phyloP scores from a whole-genome alignment of 2,329 filamentous ascomycete genomes.

The Neopestalotiopsis clavispora region DNA sequence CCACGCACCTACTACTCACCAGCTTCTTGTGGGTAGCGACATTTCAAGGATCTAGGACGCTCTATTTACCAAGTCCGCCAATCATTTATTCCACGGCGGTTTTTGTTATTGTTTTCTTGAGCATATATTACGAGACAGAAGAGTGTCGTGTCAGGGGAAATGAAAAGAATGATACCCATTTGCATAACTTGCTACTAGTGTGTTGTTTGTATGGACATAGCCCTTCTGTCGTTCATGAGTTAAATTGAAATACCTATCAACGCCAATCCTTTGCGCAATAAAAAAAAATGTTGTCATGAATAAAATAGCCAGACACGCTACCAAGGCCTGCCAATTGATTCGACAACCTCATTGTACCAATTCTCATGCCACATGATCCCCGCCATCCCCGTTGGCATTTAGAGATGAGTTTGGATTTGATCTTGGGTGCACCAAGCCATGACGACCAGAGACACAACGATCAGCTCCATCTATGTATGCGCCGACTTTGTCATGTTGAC shows the following conservation, averaged over 20 bases:
- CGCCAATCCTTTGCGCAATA: slow-evolving; percentile 5
- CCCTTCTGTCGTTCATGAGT: slow-evolving; percentile 3
- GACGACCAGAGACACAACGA: too few species aligned
- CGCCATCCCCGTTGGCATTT: too few species aligned
- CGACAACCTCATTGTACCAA: neutral
- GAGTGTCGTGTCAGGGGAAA: neutral
- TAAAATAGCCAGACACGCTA: neutral
- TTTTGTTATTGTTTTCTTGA: neutral
- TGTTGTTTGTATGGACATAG: slow-evolving; percentile 3
- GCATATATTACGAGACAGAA: neutral
- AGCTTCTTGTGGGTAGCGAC: neutral
- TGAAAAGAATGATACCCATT: slow-evolving; percentile 9
- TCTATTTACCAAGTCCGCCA: neutral
- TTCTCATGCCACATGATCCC: too few species aligned
- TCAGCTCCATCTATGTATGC: neutral
- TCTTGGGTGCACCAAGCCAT: too few species aligned
- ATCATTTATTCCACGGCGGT: neutral
- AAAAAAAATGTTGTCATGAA: slow-evolving; percentile 2
- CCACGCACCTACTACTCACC: neutral
- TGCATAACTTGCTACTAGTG: slow-evolving; percentile 5
- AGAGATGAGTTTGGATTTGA: neutral
- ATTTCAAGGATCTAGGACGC: neutral
- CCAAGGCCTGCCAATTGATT: neutral
- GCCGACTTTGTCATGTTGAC: neutral
- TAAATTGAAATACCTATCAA: slow-evolving; percentile 1